Percentiles rank a stretch among this genome's conserved stretches.
These are phyloP conservation scores for Microglena sp. DNA, from an alignment of 139 green algal species.

Conservation along the genomic window DNA sequence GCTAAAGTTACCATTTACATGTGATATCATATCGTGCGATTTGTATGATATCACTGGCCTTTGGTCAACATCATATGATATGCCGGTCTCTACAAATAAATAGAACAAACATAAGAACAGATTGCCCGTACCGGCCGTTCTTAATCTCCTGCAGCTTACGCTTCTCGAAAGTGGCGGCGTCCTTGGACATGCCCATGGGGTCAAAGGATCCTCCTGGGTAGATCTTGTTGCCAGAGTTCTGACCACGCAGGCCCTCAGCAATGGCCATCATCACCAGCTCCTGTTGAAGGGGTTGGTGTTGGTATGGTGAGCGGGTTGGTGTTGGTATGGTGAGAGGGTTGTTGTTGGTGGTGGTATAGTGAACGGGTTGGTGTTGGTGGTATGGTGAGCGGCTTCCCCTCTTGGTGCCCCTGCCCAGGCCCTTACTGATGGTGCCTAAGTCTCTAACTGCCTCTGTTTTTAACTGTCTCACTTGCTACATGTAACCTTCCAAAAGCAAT, in stretches of 20 bases:
- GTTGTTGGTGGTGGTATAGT: too few species aligned
- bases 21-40: neutral
- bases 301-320: too few species aligned
- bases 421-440: too few species aligned
- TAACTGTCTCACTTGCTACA: too few species aligned
- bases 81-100: neutral
- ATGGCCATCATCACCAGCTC: slow-evolving; percentile 61
- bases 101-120: neutral
- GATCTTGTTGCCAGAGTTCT: slow-evolving; percentile 49
- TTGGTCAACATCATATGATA: neutral
- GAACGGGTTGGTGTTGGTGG: too few species aligned
- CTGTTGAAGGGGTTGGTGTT: slow-evolving; percentile 24
- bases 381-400: too few species aligned
- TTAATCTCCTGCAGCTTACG: slow-evolving; percentile 89
- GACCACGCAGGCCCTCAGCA: slow-evolving; percentile 56
- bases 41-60: neutral
- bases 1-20: neutral
- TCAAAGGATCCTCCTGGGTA: slow-evolving; percentile 85
- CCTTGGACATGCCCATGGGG: slow-evolving; percentile 77
- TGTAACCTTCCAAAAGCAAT: too few species aligned
- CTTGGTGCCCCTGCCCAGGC: too few species aligned
- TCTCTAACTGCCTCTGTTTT: too few species aligned
- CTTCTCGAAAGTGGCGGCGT: slow-evolving; percentile 44
- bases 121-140: slow-evolving; percentile 60
- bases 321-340: too few species aligned